Conservation (phyloP, 2,329 filamentous ascomycete species). For the Fusarium decemcellulare region DNA sequence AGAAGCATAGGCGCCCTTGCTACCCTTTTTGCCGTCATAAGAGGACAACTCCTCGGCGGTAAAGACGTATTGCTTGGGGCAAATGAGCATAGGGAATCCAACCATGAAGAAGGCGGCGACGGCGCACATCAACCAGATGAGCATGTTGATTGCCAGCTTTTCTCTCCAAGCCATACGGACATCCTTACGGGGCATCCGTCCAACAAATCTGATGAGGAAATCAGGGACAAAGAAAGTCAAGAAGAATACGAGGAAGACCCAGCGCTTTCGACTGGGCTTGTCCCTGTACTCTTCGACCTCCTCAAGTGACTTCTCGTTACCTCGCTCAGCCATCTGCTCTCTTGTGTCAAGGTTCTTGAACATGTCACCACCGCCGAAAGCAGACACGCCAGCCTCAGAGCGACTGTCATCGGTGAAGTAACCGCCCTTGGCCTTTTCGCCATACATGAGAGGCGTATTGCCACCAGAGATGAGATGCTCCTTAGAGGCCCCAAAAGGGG, state of each 20-base stretch:
- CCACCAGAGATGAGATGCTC: slow-evolving; percentile 69
- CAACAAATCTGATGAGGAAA: slow-evolving; percentile 81
- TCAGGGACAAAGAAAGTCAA: slow-evolving; percentile 93
- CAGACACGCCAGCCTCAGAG: slow-evolving; percentile 93
- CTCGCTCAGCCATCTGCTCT: slow-evolving; percentile 95
- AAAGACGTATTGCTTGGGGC: slow-evolving; percentile 91
- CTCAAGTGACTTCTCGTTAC: slow-evolving; percentile 89
- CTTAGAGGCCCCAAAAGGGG: slow-evolving; percentile 74
- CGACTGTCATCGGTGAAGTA: slow-evolving; percentile 94
- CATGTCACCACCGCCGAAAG: slow-evolving; percentile 94
- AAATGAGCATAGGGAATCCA: slow-evolving; percentile 88
- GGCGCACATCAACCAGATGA: slow-evolving; percentile 91
- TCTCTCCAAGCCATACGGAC: slow-evolving; percentile 95
- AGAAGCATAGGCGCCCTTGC: slow-evolving; percentile 75
- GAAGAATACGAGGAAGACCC: slow-evolving; percentile 86
- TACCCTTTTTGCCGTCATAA: slow-evolving; percentile 79
- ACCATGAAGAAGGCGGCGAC: slow-evolving; percentile 91
- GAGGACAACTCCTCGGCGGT: slow-evolving; percentile 81
- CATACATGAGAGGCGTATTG: slow-evolving; percentile 72
- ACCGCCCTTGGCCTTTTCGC: slow-evolving; percentile 82
- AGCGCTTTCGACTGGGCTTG: slow-evolving; percentile 87
- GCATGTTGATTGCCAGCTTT: slow-evolving; percentile 96
- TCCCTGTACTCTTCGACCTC: slow-evolving; percentile 90
- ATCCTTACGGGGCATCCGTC: slow-evolving; percentile 92
- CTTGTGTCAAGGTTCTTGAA: slow-evolving; percentile 96